Conservation (phyloP, 2,329 filamentous ascomycete species). For the Alternaria solani region DNA sequence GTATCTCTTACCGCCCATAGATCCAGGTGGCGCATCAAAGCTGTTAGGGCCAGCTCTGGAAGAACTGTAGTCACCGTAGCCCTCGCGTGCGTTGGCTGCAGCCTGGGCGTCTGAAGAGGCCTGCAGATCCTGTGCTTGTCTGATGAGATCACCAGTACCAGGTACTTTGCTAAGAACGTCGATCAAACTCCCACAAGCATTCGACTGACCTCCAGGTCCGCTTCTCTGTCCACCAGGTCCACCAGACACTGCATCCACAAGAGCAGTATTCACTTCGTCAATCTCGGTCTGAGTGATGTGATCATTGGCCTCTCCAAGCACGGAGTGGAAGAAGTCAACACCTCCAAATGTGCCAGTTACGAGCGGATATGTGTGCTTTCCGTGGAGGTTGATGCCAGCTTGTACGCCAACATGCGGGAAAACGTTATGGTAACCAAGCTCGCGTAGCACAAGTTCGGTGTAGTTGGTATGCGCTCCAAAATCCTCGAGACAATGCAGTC, state of each 20-base stretch:
- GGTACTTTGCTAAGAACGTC: constrained; percentile 80
- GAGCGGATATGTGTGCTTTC: constrained; percentile 60
- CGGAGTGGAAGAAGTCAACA: constrained; percentile 60
- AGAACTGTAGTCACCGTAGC: constrained; percentile 50
- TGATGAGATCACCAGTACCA: constrained; percentile 56
- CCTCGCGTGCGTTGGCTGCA: constrained; percentile 54
- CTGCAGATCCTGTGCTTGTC: constrained; percentile 58
- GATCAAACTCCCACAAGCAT: constrained; percentile 61
- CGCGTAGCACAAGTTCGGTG: constrained; percentile 60
- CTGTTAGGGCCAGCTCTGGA: constrained; percentile 46
- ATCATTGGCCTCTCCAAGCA: constrained; percentile 60
- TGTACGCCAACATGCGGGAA: constrained; percentile 61
- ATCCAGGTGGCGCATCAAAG: constrained; percentile 56
- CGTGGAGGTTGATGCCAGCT: constrained; percentile 56
- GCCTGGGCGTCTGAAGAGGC: constrained; percentile 59
- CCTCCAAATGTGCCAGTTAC: constrained; percentile 65
- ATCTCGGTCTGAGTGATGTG: constrained; percentile 60
- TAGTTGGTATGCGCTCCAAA: constrained; percentile 66
- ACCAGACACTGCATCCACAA: constrained; percentile 50
- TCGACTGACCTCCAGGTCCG: constrained; percentile 42
- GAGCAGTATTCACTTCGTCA: constrained; percentile 56
- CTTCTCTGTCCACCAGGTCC: constrained; percentile 30
- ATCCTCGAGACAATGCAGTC: constrained; percentile 63
- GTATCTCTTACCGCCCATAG: constrained; percentile 42
- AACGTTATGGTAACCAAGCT: constrained; percentile 60